Conservation (phyloP, 2,329 filamentous ascomycete genomes). For the Botrytis medusae region DNA sequence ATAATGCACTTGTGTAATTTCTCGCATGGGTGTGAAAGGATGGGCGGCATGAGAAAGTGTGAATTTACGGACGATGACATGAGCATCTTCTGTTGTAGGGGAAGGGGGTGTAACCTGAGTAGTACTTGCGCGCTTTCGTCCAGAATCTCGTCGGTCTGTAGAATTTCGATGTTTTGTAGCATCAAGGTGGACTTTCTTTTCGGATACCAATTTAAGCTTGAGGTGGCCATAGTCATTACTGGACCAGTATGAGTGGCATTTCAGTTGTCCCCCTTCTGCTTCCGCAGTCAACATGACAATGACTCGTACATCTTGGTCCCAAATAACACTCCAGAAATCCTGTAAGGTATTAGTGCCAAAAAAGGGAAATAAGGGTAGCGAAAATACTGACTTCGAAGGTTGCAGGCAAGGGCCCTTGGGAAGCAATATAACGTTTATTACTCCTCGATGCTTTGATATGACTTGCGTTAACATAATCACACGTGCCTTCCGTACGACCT, state of each 20-base stretch:
- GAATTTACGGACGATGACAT: constrained; percentile 84
- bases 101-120: constrained; percentile 43
- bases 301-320: constrained; percentile 93
- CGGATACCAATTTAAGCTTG: constrained; percentile 72
- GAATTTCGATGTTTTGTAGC: constrained; percentile 49
- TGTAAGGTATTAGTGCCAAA: constrained; percentile 41
- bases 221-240: constrained; percentile 75
- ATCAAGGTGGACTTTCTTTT: constrained; percentile 79
- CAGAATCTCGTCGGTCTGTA: constrained; percentile 42
- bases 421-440: constrained; percentile 92
- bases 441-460: constrained; percentile 77
- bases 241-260: constrained; percentile 94
- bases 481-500: constrained; percentile 63
- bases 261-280: constrained; percentile 86
- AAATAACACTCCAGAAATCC: constrained; percentile 98
- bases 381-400: constrained; percentile 74
- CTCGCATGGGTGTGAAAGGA: constrained; percentile 82
- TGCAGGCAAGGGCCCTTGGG: constrained; percentile 86
- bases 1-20: constrained; percentile 94
- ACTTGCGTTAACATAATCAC: constrained; percentile 96
- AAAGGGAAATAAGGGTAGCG: constrained; percentile 3
- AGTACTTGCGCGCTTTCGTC: constrained; percentile 55
- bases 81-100: constrained; percentile 58
- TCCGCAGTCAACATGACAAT: constrained; percentile 97
- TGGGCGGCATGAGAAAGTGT: constrained; percentile 72